These are phyloP conservation scores for Aschersonia sp. DNA, from an alignment of 2,329 filamentous ascomycete genomes.

Conservation along the genomic window DNA sequence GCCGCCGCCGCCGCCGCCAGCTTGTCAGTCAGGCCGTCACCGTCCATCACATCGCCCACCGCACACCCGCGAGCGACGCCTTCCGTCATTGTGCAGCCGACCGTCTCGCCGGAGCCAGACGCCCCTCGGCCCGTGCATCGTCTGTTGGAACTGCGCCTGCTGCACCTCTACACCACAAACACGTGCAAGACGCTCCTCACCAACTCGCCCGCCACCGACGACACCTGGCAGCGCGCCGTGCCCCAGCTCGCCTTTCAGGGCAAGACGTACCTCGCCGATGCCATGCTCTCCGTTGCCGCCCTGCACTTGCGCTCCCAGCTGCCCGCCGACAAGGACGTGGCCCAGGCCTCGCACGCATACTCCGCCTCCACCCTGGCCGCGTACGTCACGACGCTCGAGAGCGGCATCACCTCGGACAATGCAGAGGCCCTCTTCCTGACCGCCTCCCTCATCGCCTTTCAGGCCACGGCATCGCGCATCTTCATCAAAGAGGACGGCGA, in stretches of 20 bases:
- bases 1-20: slow-evolving; percentile 2
- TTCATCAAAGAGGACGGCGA: slow-evolving; percentile 42
- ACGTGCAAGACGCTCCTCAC: slow-evolving; percentile 46
- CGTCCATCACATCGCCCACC: slow-evolving; percentile 12
- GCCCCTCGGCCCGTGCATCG: slow-evolving; percentile 25
- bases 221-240: slow-evolving; percentile 45
- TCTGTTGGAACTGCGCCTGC: slow-evolving; percentile 44
- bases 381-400: slow-evolving; percentile 40
- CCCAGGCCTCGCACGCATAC: slow-evolving; percentile 49
- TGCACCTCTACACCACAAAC: slow-evolving; percentile 49
- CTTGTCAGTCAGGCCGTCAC: slow-evolving; percentile 4
- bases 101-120: slow-evolving; percentile 10
- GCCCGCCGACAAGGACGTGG: slow-evolving; percentile 44
- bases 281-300: slow-evolving; percentile 48
- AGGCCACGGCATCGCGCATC: slow-evolving; percentile 48
- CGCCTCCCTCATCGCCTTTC: slow-evolving; percentile 49
- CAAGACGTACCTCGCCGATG: slow-evolving; percentile 44
- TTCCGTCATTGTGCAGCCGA: slow-evolving; percentile 4
- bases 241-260: slow-evolving; percentile 46
- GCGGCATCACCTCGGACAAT: slow-evolving; percentile 42
- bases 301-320: slow-evolving; percentile 42
- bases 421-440: slow-evolving; percentile 50
- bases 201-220: slow-evolving; percentile 33
- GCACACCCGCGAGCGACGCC: slow-evolving; percentile 19
- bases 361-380: slow-evolving; percentile 48